Base-by-base conservation (phyloP, 2,329 filamentous ascomycete species). In the Simplicillium sp. region DNA sequence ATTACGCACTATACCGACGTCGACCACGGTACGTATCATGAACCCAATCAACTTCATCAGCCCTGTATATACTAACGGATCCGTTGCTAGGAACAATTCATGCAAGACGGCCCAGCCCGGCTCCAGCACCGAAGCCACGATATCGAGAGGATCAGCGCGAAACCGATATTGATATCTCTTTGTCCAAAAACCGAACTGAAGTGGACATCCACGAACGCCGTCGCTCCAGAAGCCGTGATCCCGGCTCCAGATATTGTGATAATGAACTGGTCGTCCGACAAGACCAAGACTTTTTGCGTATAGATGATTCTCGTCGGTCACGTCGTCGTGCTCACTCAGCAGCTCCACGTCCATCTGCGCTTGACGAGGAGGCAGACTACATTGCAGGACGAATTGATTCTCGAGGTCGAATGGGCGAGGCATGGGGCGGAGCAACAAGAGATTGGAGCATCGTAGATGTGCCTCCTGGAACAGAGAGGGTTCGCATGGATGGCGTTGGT, bases 1-100 rank as follows among this genome's bases (percentile, higher is more conserved):
- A 89, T 94, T 49, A 94, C 87, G 0, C 86, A 92, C 62, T 90
- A 92, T 57, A 76, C 82, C 43, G 84, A 90, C 55, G 83, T 94
- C 51, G 85, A 94, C 55, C 87, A 94, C 62, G 88, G 85, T 87
- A 68, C 57, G 78, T 60, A 31, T 15, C 14, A 3, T 13, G 25
- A 15, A 28, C 20, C 7, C 7, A 7, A 17, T 20, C 16, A 25
- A 25, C 12, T 16, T 14, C n/a, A 11, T 8, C 13, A 5, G 18
- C 3, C 7, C 14, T 14, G 15, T 6, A 31, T 7, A 25, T 20
- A 15, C 36, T 42, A 14, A 35, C 32, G 11, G n/a, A n/a, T 25
- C 9, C 6, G 6, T 25, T 25, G 9, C 20, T 6, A 25, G 20
- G 20, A 25, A 25, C 20, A 9, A 56, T 75, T 29, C 56, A 50